These are phyloP conservation scores for Dillenia turbinata DNA, from an alignment of 164 flowering plant species.

Conservation along the genomic window DNA sequence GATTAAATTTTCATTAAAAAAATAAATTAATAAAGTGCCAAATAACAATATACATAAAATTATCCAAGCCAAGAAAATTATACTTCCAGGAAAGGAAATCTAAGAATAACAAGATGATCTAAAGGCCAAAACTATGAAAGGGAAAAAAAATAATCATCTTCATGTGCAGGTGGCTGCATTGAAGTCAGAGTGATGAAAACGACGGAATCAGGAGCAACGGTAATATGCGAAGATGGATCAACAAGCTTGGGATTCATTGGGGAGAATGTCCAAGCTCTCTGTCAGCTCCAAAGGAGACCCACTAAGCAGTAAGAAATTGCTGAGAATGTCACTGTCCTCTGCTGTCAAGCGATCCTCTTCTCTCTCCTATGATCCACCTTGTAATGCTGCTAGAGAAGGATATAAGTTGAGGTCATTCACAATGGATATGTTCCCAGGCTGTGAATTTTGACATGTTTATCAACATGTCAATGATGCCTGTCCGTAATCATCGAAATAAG, in stretches of 20 bases:
- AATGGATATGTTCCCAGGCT: conserved; percentile 10
- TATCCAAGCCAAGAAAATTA: too few relatives aligned
- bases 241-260: conserved; percentile 32
- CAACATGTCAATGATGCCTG: conserved; percentile 25
- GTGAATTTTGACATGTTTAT: conserved; percentile 41
- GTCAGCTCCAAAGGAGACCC: conserved; percentile 42
- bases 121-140: too few relatives aligned
- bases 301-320: conserved; percentile 34
- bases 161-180: conserved; percentile 44
- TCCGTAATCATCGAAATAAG: conserved; percentile 9
- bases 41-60: too few relatives aligned
- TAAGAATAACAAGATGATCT: too few relatives aligned
- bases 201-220: conserved; percentile 33
- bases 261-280: conserved; percentile 36
- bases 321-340: conserved; percentile 35
- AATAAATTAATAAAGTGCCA: too few relatives aligned
- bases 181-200: conserved; percentile 35
- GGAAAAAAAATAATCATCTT: too few relatives aligned
- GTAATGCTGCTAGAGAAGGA: not conserved
- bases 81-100: too few relatives aligned
- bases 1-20: too few relatives aligned
- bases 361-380: conserved; percentile 1
- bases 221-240: conserved; percentile 22
- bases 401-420: conserved; percentile 19
- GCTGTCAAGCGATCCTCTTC: conserved; percentile 54